Evolutionary conservation across 768 basidiomycete genomes (phyloP).

Genomic region (Sporobolomyces phaffii): DNA sequence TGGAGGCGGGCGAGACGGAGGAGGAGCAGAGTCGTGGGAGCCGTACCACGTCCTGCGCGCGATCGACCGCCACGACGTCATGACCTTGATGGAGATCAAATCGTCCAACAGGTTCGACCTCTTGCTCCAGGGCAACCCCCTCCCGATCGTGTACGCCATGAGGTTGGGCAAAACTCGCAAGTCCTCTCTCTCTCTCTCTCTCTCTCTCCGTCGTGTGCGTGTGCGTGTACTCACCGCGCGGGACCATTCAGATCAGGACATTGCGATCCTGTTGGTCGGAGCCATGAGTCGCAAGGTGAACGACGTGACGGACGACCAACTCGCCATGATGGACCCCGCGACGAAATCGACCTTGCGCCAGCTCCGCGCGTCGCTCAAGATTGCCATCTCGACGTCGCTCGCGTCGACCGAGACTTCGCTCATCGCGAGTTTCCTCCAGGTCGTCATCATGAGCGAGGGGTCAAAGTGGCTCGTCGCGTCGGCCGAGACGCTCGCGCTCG

Average conservation of each 20-base stretch:
- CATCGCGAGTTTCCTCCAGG: slow-evolving; percentile 87
- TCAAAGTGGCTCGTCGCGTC: slow-evolving; percentile 78
- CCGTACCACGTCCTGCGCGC: slow-evolving; percentile 54
- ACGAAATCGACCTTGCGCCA: slow-evolving; percentile 62
- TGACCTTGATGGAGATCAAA: slow-evolving; percentile 60
- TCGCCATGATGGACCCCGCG: slow-evolving; percentile 55
- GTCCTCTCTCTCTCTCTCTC: background rate
- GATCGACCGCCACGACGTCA: slow-evolving; percentile 74
- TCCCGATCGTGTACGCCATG: slow-evolving; percentile 81
- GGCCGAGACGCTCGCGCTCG: slow-evolving; percentile 61
- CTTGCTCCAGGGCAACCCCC: slow-evolving; percentile 56
- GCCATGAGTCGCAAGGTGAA: slow-evolving; percentile 91
- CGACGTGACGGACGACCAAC: slow-evolving; percentile 72
- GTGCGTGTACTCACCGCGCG: background rate
- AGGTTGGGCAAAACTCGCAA: slow-evolving; percentile 50
- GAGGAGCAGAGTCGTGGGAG: background rate
- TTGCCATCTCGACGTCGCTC: slow-evolving; percentile 83
- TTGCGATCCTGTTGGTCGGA: slow-evolving; percentile 79
- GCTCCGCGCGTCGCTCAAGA: slow-evolving; percentile 72
- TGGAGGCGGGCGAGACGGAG: too few species aligned
- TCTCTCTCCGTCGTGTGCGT: background rate
- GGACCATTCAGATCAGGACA: slow-evolving; percentile 68
- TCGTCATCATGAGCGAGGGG: slow-evolving; percentile 92
- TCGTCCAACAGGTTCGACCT: slow-evolving; percentile 52
- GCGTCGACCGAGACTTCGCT: slow-evolving; percentile 60